phyloP scores from a whole-genome alignment of 306 rosid genomes.

The Inga leiocalycina region DNA sequence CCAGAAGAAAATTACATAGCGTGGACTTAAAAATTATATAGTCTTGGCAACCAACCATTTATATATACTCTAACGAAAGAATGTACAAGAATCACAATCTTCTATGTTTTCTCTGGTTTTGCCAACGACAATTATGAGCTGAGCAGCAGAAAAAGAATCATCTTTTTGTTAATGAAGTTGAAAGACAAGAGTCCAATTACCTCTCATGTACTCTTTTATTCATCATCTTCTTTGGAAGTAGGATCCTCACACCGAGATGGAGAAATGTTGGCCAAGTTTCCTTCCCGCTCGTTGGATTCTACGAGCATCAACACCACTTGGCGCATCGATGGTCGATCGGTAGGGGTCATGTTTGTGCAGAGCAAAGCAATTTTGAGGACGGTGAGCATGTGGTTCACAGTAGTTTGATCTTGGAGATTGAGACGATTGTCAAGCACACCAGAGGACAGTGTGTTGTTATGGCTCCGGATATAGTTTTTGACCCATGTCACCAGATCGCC shows the following conservation, averaged over 20 bases:
- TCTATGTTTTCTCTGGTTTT: slow-evolving; percentile 37
- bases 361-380: slow-evolving; percentile 77
- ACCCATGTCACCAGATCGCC: slow-evolving; percentile 90
- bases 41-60: neutral
- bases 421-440: slow-evolving; percentile 75
- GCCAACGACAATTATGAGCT: slow-evolving; percentile 32
- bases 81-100: slow-evolving; percentile 56
- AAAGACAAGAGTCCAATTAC: slow-evolving; percentile 6
- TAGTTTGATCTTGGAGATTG: slow-evolving; percentile 62
- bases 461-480: slow-evolving; percentile 54
- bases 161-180: slow-evolving; percentile 41
- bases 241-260: slow-evolving; percentile 46
- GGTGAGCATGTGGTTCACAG: slow-evolving; percentile 71
- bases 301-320: slow-evolving; percentile 83
- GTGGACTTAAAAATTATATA: slow-evolving; percentile 22
- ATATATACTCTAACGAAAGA: slow-evolving; percentile 41
- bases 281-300: slow-evolving; percentile 69
- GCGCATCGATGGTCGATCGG: slow-evolving; percentile 78
- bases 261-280: slow-evolving; percentile 44
- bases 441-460: slow-evolving; percentile 59
- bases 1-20: slow-evolving; percentile 40
- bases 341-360: slow-evolving; percentile 75
- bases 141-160: slow-evolving; percentile 35
- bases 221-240: slow-evolving; percentile 48
- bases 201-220: slow-evolving; percentile 37